Evolutionary conservation across 2,329 filamentous ascomycete genomes (phyloP), one percentile per base, ranked within the genome.

Genomic region (Colletotrichum sp.): DNA sequence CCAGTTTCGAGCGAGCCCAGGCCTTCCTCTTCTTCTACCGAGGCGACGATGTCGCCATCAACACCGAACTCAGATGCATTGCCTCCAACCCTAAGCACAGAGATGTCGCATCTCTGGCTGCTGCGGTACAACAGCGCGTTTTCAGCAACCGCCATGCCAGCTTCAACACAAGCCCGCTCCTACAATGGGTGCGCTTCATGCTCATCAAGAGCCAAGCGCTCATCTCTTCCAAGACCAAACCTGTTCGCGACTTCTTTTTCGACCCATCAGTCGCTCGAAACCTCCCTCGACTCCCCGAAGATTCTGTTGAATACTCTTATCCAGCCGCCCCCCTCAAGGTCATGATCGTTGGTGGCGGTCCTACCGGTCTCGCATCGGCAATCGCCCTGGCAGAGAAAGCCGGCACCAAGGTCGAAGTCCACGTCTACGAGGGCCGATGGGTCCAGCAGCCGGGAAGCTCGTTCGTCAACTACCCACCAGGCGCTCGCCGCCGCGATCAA

Each of bases 391-490:
- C 83, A 12, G 83, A 85, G 58, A 83, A 83, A 66, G 83, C 82
- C 18, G 76, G 58, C 0, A 81, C 81, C 1, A 79, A 76, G 9
- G 80, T 84, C 10, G 81, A 84, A 70, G 81, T 84, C 1, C 83
- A 85, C 72, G 79, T 84, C 24, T 84, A 82, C 75, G 83, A 85
- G 72, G 78, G 82, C 21, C 80, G 83, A 7, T 85, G 83, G 82
- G 76, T 82, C 5, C 69, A 67, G 67, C 79, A 38, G 63, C 65
- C 64, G 55, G 81, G 24, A 7, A 78, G 82, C 4, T 30, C 55
- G 9, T 24, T 58, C n/a, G 77, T 83, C 38, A 82, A 80, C 52
- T 84, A 83, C 67, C 83, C 83, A 1, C 72, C 80, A 0, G 79
- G 71, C 9, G 58, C 58, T 8, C 58, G 58, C 30, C 58, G 58